Conservation (phyloP, 2,329 filamentous ascomycete species). For the Trematosphaeria pertusa region DNA sequence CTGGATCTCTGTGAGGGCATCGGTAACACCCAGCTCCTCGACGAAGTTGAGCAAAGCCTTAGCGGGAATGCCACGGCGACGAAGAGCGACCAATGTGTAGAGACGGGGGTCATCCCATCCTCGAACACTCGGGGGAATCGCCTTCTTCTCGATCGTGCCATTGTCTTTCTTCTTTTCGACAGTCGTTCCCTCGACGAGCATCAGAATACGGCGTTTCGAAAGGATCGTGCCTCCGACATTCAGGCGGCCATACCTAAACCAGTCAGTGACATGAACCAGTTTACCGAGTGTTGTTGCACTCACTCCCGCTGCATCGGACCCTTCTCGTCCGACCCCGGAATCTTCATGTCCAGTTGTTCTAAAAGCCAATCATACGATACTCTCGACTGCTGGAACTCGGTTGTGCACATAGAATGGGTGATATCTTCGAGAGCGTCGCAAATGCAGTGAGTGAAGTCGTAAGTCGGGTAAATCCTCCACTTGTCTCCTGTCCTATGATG, state of each 20-base stretch:
- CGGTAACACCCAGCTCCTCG: slow-evolving; percentile 90
- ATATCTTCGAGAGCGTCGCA: slow-evolving; percentile 93
- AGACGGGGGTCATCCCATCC: slow-evolving; percentile 92
- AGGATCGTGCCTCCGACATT: slow-evolving; percentile 86
- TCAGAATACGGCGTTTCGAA: slow-evolving; percentile 83
- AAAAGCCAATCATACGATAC: slow-evolving; percentile 93
- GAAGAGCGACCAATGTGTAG: slow-evolving; percentile 84
- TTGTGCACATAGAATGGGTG: slow-evolving; percentile 91
- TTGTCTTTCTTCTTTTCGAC: slow-evolving; percentile 54
- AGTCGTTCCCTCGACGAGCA: slow-evolving; percentile 73
- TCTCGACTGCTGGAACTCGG: slow-evolving; percentile 84
- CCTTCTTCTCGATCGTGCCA: slow-evolving; percentile 46
- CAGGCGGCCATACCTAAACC: slow-evolving; percentile 65
- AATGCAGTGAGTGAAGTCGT: slow-evolving; percentile 90
- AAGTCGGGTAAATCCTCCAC: slow-evolving; percentile 95
- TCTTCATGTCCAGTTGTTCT: slow-evolving; percentile 79
- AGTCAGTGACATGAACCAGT: slow-evolving; percentile 50
- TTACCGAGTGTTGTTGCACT: no score
- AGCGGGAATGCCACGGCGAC: slow-evolving; percentile 84
- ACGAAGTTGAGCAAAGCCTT: slow-evolving; percentile 89
- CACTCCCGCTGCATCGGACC: slow-evolving; percentile 88
- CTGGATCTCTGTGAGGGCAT: slow-evolving; percentile 78
- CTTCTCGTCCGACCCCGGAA: slow-evolving; percentile 62
- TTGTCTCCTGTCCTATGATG: slow-evolving; percentile 81
- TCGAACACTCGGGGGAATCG: slow-evolving; percentile 67